These are phyloP conservation scores for Mortierella sp. DNA, from an alignment of 371 early-diverging fungal species.

Conservation along the genomic window DNA sequence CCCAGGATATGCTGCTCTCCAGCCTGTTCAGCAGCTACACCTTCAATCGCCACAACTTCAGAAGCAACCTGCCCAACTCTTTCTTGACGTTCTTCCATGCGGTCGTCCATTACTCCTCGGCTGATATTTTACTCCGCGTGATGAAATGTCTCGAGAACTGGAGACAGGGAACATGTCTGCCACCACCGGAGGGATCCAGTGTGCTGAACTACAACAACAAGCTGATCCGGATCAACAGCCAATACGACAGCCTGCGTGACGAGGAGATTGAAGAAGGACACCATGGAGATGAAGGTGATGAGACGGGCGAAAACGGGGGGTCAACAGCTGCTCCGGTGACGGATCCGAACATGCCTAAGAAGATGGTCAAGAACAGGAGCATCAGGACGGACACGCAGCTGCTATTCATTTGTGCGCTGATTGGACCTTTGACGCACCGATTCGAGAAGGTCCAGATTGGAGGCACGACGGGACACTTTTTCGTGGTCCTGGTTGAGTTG, in stretches of 20 bases:
- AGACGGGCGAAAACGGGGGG: constrained; percentile 14
- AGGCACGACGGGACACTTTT: constrained; percentile 45
- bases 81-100: constrained; percentile 76
- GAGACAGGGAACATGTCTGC: constrained; percentile 24
- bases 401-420: constrained; percentile 78
- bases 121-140: constrained; percentile 63
- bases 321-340: neutral
- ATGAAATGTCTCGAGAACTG: constrained; percentile 51
- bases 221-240: constrained; percentile 27
- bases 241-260: constrained; percentile 14
- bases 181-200: constrained; percentile 35
- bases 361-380: constrained; percentile 21
- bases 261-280: constrained; percentile 24
- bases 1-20: constrained; percentile 56
- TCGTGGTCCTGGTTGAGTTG: constrained; percentile 45
- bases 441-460: constrained; percentile 68
- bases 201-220: constrained; percentile 24
- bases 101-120: constrained; percentile 71
- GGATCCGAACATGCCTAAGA: constrained; percentile 14
- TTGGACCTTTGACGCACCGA: constrained; percentile 83
- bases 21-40: constrained; percentile 71
- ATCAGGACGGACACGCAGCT: constrained; percentile 80
- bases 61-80: constrained; percentile 72
- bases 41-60: constrained; percentile 72
- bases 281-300: constrained; percentile 16